A percentile compares a stretch with the other conserved stretches of the same genome.
phyloP scores from a whole-genome alignment of 1,284 basidiomycete genomes.

The Leucoagaricus sp. region DNA sequence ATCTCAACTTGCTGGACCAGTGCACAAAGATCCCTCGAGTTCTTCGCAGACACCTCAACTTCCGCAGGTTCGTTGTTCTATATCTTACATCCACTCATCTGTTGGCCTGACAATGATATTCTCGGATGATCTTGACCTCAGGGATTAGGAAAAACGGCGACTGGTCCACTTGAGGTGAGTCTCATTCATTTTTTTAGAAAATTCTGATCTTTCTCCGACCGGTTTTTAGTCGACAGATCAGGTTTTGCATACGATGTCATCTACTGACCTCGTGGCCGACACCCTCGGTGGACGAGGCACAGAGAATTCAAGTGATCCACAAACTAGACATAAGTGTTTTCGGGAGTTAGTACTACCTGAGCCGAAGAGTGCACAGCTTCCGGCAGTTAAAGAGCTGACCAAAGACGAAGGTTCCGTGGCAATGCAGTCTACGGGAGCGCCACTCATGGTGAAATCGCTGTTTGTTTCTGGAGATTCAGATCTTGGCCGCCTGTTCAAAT shows the following conservation, averaged over 20 bases:
- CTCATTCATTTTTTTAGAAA: too few relatives aligned
- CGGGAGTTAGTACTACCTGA: too few relatives aligned
- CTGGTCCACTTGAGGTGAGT: too few relatives aligned
- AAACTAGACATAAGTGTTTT: too few relatives aligned
- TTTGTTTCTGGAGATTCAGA: conserved; percentile 5
- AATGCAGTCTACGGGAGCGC: neutral
- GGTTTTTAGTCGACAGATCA: neutral
- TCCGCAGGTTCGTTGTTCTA: neutral
- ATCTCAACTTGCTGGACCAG: neutral
- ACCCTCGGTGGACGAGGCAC: too few relatives aligned
- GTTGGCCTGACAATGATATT: too few relatives aligned
- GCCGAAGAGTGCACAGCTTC: too few relatives aligned
- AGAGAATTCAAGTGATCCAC: too few relatives aligned
- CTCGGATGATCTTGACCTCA: too few relatives aligned
- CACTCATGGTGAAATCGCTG: neutral
- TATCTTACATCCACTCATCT: neutral
- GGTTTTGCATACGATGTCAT: neutral
- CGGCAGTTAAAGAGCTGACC: too few relatives aligned
- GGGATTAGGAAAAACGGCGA: too few relatives aligned
- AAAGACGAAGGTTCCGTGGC: neutral
- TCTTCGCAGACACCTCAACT: neutral
- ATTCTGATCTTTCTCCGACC: neutral
- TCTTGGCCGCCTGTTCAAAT: conserved; percentile 7
- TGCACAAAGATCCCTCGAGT: neutral
- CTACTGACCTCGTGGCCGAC: too few relatives aligned